Base-by-base conservation (phyloP, 129 eudicot species). In the Saussurea involucrata region DNA sequence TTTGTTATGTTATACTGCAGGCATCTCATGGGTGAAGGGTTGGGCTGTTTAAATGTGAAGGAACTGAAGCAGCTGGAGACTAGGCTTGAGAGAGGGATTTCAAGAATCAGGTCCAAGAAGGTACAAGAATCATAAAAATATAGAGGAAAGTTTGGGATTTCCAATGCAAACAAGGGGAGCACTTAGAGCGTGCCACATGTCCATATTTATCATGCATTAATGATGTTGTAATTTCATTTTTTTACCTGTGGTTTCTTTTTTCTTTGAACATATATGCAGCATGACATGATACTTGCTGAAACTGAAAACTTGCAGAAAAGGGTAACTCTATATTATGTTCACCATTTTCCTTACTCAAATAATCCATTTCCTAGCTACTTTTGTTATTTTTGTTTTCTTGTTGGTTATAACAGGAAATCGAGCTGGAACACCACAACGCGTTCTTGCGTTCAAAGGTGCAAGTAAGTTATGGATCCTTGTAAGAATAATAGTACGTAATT, bases 41-140 rank as follows among this genome's bases (percentile, higher is more conserved):
- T 93, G 84, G 87, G 81, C 58, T 81, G 87, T 69, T 81, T 93
- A 24, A 90, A 82, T 75, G 76, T 84, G 36, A 93, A 88, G 82
- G 98, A 93, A 83, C 34, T 93, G 76, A 90, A 90, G 89, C 96
- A 93, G 75, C 60, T 93, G 80, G 98, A 93, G 83, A 85, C 61
- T 73, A 85, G 95, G 87, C 94, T 93, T 68, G 98, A 93, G 70
- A 77, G 92, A 69, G 92, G 95, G 81, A 82, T 90, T 20, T 64
- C 95, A 58, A 88, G 87, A 81, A 90, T 93, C 70, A 88, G 95
- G 81, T 89, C 90, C 73, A 93, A 90, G 72, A 90, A 87, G 96
- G 98, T 92, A 75, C 18, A 28, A 9, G n/a, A 32, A 58, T 63
- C 9, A 8, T 22, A 18, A 7, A 27, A 28, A 32, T 24, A 24